Conservation (phyloP, 768 basidiomycete species). For the Suillus decipiens region DNA sequence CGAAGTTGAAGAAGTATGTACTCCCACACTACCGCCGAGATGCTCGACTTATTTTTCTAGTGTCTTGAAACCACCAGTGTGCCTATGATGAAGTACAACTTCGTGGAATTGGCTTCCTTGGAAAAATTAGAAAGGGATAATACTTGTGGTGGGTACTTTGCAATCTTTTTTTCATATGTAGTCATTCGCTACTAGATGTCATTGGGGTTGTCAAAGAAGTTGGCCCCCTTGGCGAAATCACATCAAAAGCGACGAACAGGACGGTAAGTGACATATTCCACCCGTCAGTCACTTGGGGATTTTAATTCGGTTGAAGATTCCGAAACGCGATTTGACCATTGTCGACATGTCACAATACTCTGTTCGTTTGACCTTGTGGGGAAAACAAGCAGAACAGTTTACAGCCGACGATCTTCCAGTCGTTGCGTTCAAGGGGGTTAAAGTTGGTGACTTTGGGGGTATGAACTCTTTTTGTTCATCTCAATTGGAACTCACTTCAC, state of each 20-base stretch:
- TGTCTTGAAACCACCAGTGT: slow-evolving; percentile 76
- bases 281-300: background rate
- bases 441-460: slow-evolving; percentile 92
- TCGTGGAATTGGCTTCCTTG: slow-evolving; percentile 65
- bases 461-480: slow-evolving; percentile 15
- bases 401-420: slow-evolving; percentile 61
- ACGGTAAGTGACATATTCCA: slow-evolving; percentile 40
- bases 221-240: slow-evolving; percentile 66
- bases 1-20: slow-evolving; percentile 77
- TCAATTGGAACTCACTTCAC: slow-evolving; percentile 14
- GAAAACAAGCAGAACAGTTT: slow-evolving; percentile 88
- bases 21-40: slow-evolving; percentile 2
- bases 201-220: slow-evolving; percentile 85
- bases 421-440: slow-evolving; percentile 92
- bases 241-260: slow-evolving; percentile 71
- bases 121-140: slow-evolving; percentile 72
- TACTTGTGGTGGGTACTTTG: slow-evolving; percentile 63
- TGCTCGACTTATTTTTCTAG: slow-evolving; percentile 41
- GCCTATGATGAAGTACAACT: slow-evolving; percentile 84
- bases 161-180: background rate
- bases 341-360: slow-evolving; percentile 82
- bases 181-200: slow-evolving; percentile 59
- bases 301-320: slow-evolving; percentile 49
- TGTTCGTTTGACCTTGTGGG: slow-evolving; percentile 92
- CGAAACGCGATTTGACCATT: slow-evolving; percentile 86